phyloP scores from a whole-genome alignment of 2,329 filamentous ascomycete genomes.

The Curvularia lunata region DNA sequence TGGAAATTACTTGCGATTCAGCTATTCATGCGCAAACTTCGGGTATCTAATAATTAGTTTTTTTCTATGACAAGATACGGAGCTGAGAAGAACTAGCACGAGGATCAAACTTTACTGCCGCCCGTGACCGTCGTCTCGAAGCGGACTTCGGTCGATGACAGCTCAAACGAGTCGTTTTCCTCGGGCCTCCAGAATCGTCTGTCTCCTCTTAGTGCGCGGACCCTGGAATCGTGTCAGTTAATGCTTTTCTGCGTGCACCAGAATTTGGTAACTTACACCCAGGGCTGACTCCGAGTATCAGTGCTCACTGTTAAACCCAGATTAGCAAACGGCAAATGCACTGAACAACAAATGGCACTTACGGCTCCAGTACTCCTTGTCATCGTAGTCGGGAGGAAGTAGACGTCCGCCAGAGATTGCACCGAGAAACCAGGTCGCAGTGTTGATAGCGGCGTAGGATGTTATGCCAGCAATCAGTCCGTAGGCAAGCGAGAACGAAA shows the following conservation, averaged over 20 bases:
- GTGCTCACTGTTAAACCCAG: conserved; percentile 18
- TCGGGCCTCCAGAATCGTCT: conserved; percentile 33
- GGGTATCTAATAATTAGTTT: too few species aligned
- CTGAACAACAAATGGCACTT: conserved; percentile 10
- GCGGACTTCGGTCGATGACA: conserved; percentile 23
- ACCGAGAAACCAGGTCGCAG: conserved; percentile 59
- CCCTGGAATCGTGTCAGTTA: not conserved
- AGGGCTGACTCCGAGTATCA: conserved; percentile 34
- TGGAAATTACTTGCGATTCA: too few species aligned
- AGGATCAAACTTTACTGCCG: conserved; percentile 10
- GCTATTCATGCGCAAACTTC: too few species aligned
- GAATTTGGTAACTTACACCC: conserved; percentile 20
- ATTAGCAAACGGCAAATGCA: conserved; percentile 10
- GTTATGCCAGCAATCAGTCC: conserved; percentile 82
- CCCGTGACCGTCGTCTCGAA: conserved; percentile 3
- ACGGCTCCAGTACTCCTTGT: conserved; percentile 42
- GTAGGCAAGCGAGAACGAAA: conserved; percentile 87
- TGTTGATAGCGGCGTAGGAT: conserved; percentile 78
- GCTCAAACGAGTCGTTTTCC: conserved; percentile 30
- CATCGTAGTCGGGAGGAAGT: conserved; percentile 36
- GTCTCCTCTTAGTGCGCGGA: conserved; percentile 33
- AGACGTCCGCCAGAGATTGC: conserved; percentile 24
- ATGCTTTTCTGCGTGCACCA: not conserved
- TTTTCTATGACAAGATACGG: too few species aligned
- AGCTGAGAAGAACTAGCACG: too few species aligned